Evolutionary conservation across 306 rosid genomes (phyloP), one percentile per base, ranked within the genome.

Genomic region (Malus fusca): DNA sequence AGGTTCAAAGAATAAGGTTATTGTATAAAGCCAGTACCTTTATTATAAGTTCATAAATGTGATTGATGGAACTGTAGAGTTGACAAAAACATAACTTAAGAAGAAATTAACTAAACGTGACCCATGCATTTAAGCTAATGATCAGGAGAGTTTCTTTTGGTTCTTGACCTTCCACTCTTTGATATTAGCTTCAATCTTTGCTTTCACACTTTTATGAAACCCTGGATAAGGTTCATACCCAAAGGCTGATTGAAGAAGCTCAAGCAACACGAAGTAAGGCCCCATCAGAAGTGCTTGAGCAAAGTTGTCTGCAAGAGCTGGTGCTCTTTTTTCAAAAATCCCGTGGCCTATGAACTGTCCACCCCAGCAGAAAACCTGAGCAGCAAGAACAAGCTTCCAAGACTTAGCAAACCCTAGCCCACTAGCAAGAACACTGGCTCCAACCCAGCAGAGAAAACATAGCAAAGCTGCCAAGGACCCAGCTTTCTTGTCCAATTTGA

Each of bases 141-240:
- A 59, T 59, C 28, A 59, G 64, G 89, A 66, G 66, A 44, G 51
- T 78, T 91, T 91, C 86, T 89, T 89, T 56, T 64, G 83, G 59
- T 85, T 87, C 84, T 77, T 85, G 30, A 80, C 40, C 72, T 84
- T 72, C 90, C 91, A 90, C 75, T 86, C 86, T 78, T 84, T 76
- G 73, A 85, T 82, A 3, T 93, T 79, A 42, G 85, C 79, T 21
- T 82, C 85, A 12, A 90, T 82, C 84, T 72, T 86, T 55, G 88
- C 82, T 71, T 82, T 71, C 73, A 93, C 96, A 65, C 67, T 86
- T 40, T 76, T n/a, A 17, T 78, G 78, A 69, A 93, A 89, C 42
- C 93, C 98, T 5, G 93, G 88, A 80, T 91, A 93, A 8, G 98
- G 97, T 77, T 93, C 98, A 64, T 91, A 93, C 77, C 85, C 89